Evolutionary conservation across 2,329 filamentous ascomycete genomes (phyloP), one percentile per base, ranked within the genome.

Genomic region (Akanthomyces lecanii): DNA sequence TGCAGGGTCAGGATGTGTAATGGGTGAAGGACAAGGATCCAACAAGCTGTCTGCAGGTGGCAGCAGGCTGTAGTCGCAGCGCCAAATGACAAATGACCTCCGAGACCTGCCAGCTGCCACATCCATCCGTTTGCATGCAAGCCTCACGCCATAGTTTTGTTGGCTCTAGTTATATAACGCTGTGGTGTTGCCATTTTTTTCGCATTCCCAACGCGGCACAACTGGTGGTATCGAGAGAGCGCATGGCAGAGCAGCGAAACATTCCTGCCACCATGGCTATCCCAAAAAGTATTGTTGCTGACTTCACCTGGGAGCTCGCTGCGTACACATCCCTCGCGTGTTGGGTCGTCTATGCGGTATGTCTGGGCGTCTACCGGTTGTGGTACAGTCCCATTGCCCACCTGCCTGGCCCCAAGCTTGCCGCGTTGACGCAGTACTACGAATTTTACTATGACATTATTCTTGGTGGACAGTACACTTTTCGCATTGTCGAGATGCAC

Each of bases 381-480:
- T 76, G 70, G 67, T 68, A 78, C 60, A 77, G 76, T 62, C 75
- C 76, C 12, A 70, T 77, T 44, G 70, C 75, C 53, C 70, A 72
- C 60, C 72, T 78, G 52, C 76, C 76, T 0, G 76, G 76, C 3
- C 76, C 76, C 58, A 75, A 67, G 65, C 70, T 78, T 38, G 75
- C 76, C 30, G 76, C 75, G 5, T 66, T 76, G 54, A 77, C 75
- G 55, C 69, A 73, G 57, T 76, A 73, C 69, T 78, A 77, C 63
- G 76, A 77, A 65, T 73, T 74, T 55, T 81, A 79, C 67, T 79
- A 79, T 63, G 78, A 81, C 61, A 70, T 79, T 23, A 61, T 77
- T 48, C 69, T 75, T 6, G 73, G 74, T 6, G 79, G 78, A 1
- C 71, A 77, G 67, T 80, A 79, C 64, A 77, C 71, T 16, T 77